Evolutionary conservation across 2,329 filamentous ascomycete species (phyloP), one percentile per base, ranked within the genome.

Genomic region (Periconia digitata): DNA sequence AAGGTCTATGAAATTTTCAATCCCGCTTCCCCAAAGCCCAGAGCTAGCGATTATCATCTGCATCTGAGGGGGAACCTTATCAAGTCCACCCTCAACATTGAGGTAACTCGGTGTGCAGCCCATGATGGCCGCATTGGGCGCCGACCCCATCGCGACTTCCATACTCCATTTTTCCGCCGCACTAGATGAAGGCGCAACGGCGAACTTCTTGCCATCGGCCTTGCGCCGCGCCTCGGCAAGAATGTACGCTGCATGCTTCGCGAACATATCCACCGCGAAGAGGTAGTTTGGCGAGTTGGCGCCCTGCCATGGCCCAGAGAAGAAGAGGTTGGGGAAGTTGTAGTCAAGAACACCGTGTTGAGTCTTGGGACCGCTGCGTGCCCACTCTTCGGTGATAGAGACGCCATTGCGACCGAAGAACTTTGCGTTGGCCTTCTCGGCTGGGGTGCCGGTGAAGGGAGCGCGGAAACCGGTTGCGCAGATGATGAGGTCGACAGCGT

Each of bases 401-500:
- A 65, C 48, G 1, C 76, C 76, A 27, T 72, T 59, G 8, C 76
- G 72, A 17, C 81, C 81, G 16, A 58, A 63, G 42, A 80, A 70
- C 1, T 61, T 59, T 7, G 56, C 69, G 43, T 63, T 67, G 8
- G 62, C 61, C 22, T 64, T 51, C 16, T 63, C 62, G 12, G 49
- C 49, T 15, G 44, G 44, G 6, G 44, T 44, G 7, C 39, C 35
- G 35, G 22, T 43, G 36, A 46, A 46, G 2, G 39, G 43, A 8
- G 39, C 32, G 1, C 40, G 40, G 59, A 73, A 80, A 6, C 78
- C 78, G 0, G 78, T 81, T 6, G 69, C 69, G 50, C 73, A 74
- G 45, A 81, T 69, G 12, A 80, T 60, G 17, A 74, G 59, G 50
- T 81, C 77, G 29, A 81, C 47, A 5, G 73, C 65, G 54, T 81